A percentile compares a stretch with the other conserved stretches of the same genome.
These are phyloP conservation scores for Pleomassaria siparia DNA, from an alignment of 2,329 filamentous ascomycete genomes.

Conservation along the genomic window DNA sequence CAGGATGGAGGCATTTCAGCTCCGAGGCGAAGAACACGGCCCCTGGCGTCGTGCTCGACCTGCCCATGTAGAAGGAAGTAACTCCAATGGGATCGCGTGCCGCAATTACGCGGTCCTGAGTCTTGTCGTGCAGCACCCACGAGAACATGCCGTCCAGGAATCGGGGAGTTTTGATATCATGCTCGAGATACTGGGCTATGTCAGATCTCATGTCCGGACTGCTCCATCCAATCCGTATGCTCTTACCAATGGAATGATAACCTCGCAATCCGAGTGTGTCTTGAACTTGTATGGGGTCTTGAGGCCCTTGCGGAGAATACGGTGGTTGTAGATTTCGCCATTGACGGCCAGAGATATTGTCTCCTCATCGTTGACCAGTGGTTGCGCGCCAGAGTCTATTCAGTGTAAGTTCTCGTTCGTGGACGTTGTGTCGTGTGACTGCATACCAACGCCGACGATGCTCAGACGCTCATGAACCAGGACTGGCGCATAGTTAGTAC, in stretches of 20 bases:
- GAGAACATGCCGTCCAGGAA: constrained; percentile 99
- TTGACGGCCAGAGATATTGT: constrained; percentile 93
- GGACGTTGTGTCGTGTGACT: constrained; percentile 28
- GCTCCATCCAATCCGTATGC: neutral
- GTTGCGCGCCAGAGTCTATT: constrained; percentile 90
- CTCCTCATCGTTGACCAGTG: constrained; percentile 87
- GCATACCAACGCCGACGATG: constrained; percentile 91
- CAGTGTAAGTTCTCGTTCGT: constrained; percentile 21
- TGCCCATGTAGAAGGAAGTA: constrained; percentile 96
- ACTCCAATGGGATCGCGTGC: constrained; percentile 96
- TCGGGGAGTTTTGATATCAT: constrained; percentile 89
- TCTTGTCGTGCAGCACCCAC: constrained; percentile 96
- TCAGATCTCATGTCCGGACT: constrained; percentile 19
- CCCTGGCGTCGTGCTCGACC: constrained; percentile 75
- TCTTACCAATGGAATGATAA: constrained; percentile 92
- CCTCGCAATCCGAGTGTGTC: constrained; percentile 97
- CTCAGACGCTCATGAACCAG: constrained; percentile 96
- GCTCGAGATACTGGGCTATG: constrained; percentile 74
- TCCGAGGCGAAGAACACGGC: constrained; percentile 96
- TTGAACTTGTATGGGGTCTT: constrained; percentile 92
- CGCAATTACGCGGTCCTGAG: constrained; percentile 85
- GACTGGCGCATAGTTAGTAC: constrained; percentile 48
- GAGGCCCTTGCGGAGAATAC: constrained; percentile 84
- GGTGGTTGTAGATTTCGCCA: constrained; percentile 99
- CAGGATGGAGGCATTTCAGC: constrained; percentile 86